Evolutionary conservation across 371 early-diverging fungal species (phyloP), one percentile per base, ranked within the genome.

Genomic region (Paraphysoderma sedebokerense): DNA sequence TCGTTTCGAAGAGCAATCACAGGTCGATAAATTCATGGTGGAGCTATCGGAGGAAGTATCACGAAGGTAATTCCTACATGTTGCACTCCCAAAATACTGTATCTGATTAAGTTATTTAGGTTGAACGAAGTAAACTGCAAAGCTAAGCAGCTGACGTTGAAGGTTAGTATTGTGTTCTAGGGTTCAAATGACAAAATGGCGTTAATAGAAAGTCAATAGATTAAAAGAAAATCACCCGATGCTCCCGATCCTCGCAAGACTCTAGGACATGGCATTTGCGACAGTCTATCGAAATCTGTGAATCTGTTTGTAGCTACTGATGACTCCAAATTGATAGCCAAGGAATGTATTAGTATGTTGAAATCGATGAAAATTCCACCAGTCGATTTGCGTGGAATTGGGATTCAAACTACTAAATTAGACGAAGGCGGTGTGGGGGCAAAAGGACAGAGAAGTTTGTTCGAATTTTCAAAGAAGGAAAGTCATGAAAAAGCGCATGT

Each of bases 191-290:
- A n/a, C n/a, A n/a, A n/a, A n/a, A n/a, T n/a, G n/a, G n/a, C n/a
- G n/a, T n/a, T n/a, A n/a, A n/a, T n/a, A n/a, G n/a, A n/a, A n/a
- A n/a, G n/a, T n/a, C n/a, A n/a, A 31, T 46, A 73, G 67, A 38
- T 73, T 15, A 46, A 70, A 51, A 60, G 61, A 36, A 58, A 79
- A 22, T 56, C 63, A 24, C 48, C 59, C 7, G 68, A 64, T 39
- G 70, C 72, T 3, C 58, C 53, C 0, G 71, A 72, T 46, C 63
- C 74, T 0, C 50, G 23, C 33, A 83, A 81, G 38, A 66, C 70
- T 44, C 52, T 83, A 24, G 83, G 81, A 0, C 78, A 79, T 51
- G 83, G 83, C 2, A 54, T 62, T 22, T 76, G 75, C 20, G 82
- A 83, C 38, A 61, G 55, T 17, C 64, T 72, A 46, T 70, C 76